A percentile compares a stretch with the other conserved stretches of the same genome.
Evolutionary conservation across 371 early-diverging fungal genomes (phyloP).

Genomic region (Mortierella sp.): DNA sequence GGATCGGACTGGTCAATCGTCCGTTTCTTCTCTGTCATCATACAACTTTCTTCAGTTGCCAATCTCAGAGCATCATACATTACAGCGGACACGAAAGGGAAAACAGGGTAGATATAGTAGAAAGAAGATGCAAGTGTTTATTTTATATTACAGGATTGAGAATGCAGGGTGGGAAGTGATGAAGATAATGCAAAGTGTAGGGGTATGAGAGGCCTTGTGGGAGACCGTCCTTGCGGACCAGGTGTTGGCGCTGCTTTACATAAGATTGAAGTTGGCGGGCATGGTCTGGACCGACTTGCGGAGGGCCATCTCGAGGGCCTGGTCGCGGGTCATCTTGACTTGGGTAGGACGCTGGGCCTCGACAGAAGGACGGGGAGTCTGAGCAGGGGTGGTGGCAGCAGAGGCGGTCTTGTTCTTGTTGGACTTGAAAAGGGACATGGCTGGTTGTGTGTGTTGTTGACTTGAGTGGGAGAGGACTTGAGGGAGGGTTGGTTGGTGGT

Average conservation of each 20-base stretch:
- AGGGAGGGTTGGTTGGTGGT: neutral
- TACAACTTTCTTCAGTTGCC: neutral
- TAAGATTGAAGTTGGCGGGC: neutral
- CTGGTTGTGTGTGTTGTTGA: neutral
- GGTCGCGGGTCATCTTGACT: conserved; percentile 21
- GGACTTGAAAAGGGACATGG: conserved; percentile 33
- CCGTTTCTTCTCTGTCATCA: too few species aligned
- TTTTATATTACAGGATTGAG: neutral
- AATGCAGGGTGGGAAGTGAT: neutral
- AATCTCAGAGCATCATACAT: neutral
- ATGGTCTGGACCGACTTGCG: neutral
- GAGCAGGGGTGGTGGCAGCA: conserved; percentile 14
- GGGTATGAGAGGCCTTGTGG: neutral
- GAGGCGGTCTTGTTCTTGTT: conserved; percentile 30
- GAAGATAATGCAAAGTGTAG: neutral
- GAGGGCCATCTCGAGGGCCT: conserved; percentile 17
- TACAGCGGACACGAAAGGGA: neutral
- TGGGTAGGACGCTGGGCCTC: conserved; percentile 6
- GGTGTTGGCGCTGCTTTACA: neutral
- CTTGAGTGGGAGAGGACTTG: neutral
- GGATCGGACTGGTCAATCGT: too few species aligned
- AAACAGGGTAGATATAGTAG: neutral
- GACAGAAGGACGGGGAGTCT: conserved; percentile 15
- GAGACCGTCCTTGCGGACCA: neutral
- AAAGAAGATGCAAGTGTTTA: neutral